Base-by-base conservation (phyloP, 257 asterid species). In the Handroanthus guayacan region DNA sequence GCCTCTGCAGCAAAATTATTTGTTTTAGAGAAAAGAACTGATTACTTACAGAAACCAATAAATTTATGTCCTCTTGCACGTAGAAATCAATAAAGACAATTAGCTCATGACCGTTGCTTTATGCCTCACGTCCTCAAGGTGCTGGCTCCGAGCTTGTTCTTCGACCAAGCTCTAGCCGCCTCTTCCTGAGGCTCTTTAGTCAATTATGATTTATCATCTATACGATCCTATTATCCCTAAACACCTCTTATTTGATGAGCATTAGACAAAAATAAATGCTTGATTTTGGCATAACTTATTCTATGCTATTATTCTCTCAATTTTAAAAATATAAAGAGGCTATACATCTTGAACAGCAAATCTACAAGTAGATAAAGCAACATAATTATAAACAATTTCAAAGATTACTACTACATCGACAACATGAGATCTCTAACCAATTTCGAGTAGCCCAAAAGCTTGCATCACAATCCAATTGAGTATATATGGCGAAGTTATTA, bases 1-100 rank as follows among this genome's bases (percentile, higher is more conserved):
- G 97, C 84, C 85, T 88, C 99, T 95, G 97, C 75, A 89, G 75
- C 61, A 85, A 75, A 61, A 75, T 31, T 37, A 78, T 12, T 54
- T 62, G 66, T 75, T 65, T 25, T 9, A 62, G 69, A 73, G 71
- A 25, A 44, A 69, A 48, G 14, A 37, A 62, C 44, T 5, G 36
- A 79, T 50, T 34, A 69, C 58, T 47, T 75, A 62, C 11, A 25
- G 16, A 43, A 45, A 52, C n/a, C 60, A 65, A 38, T 31, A 54
- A 37, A 67, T 74, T 76, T 67, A 61, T 8, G 69, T 69, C 67
- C 70, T 69, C 47, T 34, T 25, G 52, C 66, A 69, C 56, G 52
- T 63, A 62, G 52, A 67, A 14, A 16, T 72, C 52, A 44, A 67
- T 10, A 25, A 25, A 4, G 67, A 52, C 34, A 51, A 51, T 13